These are phyloP conservation scores for Metarhizium album DNA, from an alignment of 2,329 filamentous ascomycete species.

Conservation along the genomic window DNA sequence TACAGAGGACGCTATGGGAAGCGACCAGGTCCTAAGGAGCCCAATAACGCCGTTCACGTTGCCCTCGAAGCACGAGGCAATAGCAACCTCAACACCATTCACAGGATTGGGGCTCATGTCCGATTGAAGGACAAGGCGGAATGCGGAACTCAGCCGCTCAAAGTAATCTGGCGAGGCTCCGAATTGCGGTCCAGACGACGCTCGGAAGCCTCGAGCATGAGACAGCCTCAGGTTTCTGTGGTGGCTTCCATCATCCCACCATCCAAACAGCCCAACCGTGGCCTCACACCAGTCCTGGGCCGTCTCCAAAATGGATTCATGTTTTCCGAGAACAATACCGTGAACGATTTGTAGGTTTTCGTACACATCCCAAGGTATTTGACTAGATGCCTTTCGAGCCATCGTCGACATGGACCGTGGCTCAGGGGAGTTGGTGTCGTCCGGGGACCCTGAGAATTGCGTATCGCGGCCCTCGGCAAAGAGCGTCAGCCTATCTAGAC, in stretches of 20 bases:
- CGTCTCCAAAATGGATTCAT: conserved; percentile 62
- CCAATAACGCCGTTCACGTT: conserved; percentile 67
- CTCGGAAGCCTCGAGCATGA: conserved; percentile 26
- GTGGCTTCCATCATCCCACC: conserved; percentile 76
- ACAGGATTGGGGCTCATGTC: conserved; percentile 69
- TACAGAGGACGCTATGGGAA: conserved; percentile 65
- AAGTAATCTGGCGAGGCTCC: conserved; percentile 58
- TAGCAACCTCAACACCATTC: conserved; percentile 66
- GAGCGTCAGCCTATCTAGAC: conserved; percentile 58
- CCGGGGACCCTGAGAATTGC: conserved; percentile 20
- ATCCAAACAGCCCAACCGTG: conserved; percentile 68
- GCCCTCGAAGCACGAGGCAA: conserved; percentile 75
- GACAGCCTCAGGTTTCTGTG: conserved; percentile 30
- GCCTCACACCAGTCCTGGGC: conserved; percentile 91
- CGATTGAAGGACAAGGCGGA: conserved; percentile 56
- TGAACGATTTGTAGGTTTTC: conserved; percentile 75
- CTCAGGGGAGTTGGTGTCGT: conserved; percentile 26
- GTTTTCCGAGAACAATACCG: conserved; percentile 65
- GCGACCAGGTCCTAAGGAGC: conserved; percentile 68
- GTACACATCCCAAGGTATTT: conserved; percentile 83
- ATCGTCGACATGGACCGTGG: conserved; percentile 49
- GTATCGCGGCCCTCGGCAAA: conserved; percentile 67
- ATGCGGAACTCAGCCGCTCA: conserved; percentile 59
- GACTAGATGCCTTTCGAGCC: conserved; percentile 70
- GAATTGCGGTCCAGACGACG: conserved; percentile 29